Percentiles rank a stretch among this genome's conserved stretches.
These are phyloP conservation scores for Hypoxylon sp. DNA, from an alignment of 2,329 filamentous ascomycete species.

Conservation along the genomic window DNA sequence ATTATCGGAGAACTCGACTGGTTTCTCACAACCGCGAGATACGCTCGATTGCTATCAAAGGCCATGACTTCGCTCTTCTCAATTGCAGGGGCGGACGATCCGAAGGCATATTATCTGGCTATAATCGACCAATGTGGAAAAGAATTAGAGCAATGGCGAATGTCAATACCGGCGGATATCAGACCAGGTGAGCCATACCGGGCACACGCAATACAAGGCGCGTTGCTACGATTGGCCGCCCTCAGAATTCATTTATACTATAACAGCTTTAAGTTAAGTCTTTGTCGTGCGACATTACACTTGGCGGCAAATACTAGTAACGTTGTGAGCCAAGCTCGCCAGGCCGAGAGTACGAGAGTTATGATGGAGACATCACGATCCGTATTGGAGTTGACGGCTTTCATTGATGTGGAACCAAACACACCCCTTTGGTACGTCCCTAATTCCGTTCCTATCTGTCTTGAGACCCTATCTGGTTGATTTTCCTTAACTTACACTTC, in stretches of 20 bases:
- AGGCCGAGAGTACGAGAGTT: constrained; percentile 40
- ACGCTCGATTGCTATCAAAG: constrained; percentile 51
- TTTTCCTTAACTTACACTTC: neutral
- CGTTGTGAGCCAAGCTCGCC: constrained; percentile 23
- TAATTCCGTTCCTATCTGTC: neutral
- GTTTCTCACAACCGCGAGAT: constrained; percentile 49
- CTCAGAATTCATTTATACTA: constrained; percentile 51
- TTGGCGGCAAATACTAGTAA: constrained; percentile 33
- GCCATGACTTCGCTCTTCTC: constrained; percentile 53
- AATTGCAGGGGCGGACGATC: constrained; percentile 48
- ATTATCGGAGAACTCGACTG: constrained; percentile 49
- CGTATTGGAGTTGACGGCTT: constrained; percentile 51
- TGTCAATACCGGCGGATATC: constrained; percentile 47
- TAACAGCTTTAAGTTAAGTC: constrained; percentile 49
- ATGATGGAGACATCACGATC: constrained; percentile 48
- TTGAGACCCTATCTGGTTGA: neutral
- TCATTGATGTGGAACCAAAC: constrained; percentile 53
- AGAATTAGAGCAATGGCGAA: constrained; percentile 53
- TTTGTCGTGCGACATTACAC: constrained; percentile 50
- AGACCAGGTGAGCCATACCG: constrained; percentile 38
- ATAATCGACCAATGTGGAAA: constrained; percentile 49
- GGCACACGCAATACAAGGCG: constrained; percentile 31
- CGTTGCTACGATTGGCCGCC: constrained; percentile 22
- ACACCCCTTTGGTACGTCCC: constrained; percentile 50
- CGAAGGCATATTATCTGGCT: constrained; percentile 48